Evolutionary conservation across 768 basidiomycete species (phyloP).

Genomic region (Russula brevipes): DNA sequence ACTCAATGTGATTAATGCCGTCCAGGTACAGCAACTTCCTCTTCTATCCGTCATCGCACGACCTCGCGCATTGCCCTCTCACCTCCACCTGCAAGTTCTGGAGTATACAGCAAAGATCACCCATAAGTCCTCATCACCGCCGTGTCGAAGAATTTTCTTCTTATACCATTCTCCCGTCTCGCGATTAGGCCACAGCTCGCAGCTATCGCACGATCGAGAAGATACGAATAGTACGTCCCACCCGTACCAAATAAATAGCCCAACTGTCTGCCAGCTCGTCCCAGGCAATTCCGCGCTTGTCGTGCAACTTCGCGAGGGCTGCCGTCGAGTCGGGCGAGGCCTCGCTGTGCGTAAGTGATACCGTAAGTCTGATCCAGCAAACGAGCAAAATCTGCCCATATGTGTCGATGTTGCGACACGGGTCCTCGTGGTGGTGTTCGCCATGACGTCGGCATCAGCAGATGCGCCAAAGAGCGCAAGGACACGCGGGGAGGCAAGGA

Average conservation of each 20-base stretch:
- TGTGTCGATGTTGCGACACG: slow-evolving; percentile 80
- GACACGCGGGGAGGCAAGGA: slow-evolving; percentile 79
- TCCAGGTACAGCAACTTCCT: slow-evolving; percentile 56
- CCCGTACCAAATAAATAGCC: slow-evolving; percentile 95
- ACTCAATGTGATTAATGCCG: slow-evolving; percentile 44
- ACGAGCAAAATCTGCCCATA: slow-evolving; percentile 85
- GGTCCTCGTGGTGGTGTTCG: slow-evolving; percentile 69
- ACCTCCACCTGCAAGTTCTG: slow-evolving; percentile 66
- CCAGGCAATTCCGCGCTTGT: slow-evolving; percentile 69
- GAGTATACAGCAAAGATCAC: slow-evolving; percentile 71
- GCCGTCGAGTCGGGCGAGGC: slow-evolving; percentile 67
- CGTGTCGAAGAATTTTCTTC: slow-evolving; percentile 64
- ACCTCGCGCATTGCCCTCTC: slow-evolving; percentile 83
- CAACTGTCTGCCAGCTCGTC: slow-evolving; percentile 94
- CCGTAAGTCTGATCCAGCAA: slow-evolving; percentile 75
- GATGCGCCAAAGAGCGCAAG: slow-evolving; percentile 69
- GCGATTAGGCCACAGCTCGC: slow-evolving; percentile 79
- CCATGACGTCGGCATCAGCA: slow-evolving; percentile 39
- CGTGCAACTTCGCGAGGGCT: slow-evolving; percentile 55
- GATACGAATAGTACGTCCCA: slow-evolving; percentile 95
- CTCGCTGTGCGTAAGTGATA: slow-evolving; percentile 74
- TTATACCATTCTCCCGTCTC: slow-evolving; percentile 80
- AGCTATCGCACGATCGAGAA: slow-evolving; percentile 95
- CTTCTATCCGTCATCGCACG: slow-evolving; percentile 82
- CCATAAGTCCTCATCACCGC: slow-evolving; percentile 94